A percentile compares a stretch with the other conserved stretches of the same genome.
Evolutionary conservation across 2,329 filamentous ascomycete genomes (phyloP).

Genomic region (Monosporascus sp.): DNA sequence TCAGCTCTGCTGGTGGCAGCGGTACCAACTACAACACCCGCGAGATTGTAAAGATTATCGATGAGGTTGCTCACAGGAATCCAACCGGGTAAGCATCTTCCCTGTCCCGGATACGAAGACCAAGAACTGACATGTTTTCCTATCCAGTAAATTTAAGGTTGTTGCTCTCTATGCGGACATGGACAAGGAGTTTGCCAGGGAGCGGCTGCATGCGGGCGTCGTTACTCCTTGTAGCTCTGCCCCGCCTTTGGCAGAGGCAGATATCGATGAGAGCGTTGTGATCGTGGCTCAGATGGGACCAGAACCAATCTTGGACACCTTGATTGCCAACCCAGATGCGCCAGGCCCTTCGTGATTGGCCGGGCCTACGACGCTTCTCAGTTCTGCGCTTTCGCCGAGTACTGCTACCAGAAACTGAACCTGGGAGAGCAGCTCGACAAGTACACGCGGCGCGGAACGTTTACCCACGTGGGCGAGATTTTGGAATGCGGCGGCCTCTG

Average conservation of each 20-base stretch:
- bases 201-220: not conserved
- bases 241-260: slow-evolving; percentile 29
- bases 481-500: slow-evolving; percentile 48
- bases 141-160: not conserved
- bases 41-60: slow-evolving; percentile 34
- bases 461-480: slow-evolving; percentile 51
- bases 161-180: not conserved
- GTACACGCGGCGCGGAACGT: slow-evolving; percentile 24
- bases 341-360: slow-evolving; percentile 44
- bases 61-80: slow-evolving; percentile 26
- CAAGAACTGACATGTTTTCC: not conserved
- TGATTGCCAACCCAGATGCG: slow-evolving; percentile 22
- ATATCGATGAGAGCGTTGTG: slow-evolving; percentile 30
- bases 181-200: not conserved
- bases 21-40: slow-evolving; percentile 39
- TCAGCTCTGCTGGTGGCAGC: slow-evolving; percentile 42
- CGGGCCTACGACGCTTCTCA: slow-evolving; percentile 37
- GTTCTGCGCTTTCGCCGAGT: slow-evolving; percentile 33
- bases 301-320: slow-evolving; percentile 34
- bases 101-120: slow-evolving; percentile 21
- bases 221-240: slow-evolving; percentile 27
- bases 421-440: slow-evolving; percentile 6
- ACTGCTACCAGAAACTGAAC: slow-evolving; percentile 7
- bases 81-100: slow-evolving; percentile 11
- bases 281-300: slow-evolving; percentile 40